phyloP scores from a whole-genome alignment of 805 yeast genomes.

The Starmera amethionina region DNA sequence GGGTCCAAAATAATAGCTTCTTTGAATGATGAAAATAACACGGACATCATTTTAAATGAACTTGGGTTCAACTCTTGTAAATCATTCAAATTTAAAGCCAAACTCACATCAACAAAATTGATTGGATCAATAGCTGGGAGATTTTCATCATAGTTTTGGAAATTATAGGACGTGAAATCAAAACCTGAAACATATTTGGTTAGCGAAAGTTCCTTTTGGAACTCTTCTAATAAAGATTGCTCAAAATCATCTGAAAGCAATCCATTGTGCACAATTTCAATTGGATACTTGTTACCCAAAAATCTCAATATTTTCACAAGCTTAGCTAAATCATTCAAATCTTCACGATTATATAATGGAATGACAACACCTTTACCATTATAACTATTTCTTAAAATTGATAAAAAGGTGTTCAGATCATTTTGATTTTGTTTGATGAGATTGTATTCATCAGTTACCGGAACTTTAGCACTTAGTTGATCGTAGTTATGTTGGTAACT shows the following conservation, averaged over 20 bases:
- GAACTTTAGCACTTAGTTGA: constrained; percentile 17
- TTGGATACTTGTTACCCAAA: constrained; percentile 16
- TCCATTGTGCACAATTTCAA: constrained; percentile 19
- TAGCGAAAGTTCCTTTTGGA: constrained; percentile 3
- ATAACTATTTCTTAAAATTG: constrained; percentile 11
- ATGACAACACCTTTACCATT: constrained; percentile 22
- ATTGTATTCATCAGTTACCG: constrained; percentile 12
- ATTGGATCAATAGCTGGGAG: constrained; percentile 17
- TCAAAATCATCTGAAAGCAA: constrained; percentile 4
- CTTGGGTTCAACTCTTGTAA: constrained; percentile 19
- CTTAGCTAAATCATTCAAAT: constrained; percentile 7
- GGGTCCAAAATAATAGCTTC: constrained; percentile 47
- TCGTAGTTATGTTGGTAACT: constrained; percentile 28
- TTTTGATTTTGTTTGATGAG: constrained; percentile 1
- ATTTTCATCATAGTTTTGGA: not conserved
- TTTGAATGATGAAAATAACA: constrained; percentile 42
- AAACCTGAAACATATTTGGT: not conserved
- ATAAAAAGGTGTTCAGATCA: constrained; percentile 11
- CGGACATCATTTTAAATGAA: constrained; percentile 39
- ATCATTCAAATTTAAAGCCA: constrained; percentile 4
- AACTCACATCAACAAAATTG: constrained; percentile 19
- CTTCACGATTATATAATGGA: constrained; percentile 12
- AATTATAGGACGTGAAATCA: no score
- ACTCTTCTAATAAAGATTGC: constrained; percentile 4
- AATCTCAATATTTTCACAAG: constrained; percentile 15